Evolutionary conservation across 768 basidiomycete genomes (phyloP).

Genomic region (Leccinum rimulosum): DNA sequence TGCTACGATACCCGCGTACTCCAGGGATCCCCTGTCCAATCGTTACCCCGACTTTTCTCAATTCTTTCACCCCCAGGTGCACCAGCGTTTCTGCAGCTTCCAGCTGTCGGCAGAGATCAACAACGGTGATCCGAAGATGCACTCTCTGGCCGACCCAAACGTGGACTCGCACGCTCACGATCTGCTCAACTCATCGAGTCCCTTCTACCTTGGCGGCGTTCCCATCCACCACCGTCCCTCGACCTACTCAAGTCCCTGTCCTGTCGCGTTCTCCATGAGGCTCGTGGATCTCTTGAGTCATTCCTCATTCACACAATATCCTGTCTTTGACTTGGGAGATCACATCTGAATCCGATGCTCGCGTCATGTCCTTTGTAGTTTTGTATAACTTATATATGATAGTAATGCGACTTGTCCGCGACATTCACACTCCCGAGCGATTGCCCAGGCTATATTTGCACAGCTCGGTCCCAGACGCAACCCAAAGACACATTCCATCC

Average conservation of each 20-base stretch:
- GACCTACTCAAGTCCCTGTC: constrained; percentile 9
- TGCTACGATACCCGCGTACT: constrained; percentile 17
- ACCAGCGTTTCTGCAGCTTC: constrained; percentile 8
- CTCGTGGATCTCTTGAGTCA: constrained; percentile 14
- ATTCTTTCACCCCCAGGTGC: constrained; percentile 24
- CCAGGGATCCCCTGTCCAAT: constrained; percentile 31
- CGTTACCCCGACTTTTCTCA: constrained; percentile 35
- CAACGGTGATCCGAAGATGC: neutral
- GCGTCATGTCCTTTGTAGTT: constrained; percentile 2
- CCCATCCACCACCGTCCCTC: neutral
- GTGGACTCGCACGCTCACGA: neutral
- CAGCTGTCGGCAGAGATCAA: neutral
- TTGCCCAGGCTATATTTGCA: constrained; percentile 52
- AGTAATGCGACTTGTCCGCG: neutral
- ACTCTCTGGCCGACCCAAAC: neutral
- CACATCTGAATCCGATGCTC: neutral
- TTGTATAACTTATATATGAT: constrained; percentile 10
- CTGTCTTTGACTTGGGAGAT: neutral
- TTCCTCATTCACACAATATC: neutral
- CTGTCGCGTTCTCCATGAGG: constrained; percentile 21
- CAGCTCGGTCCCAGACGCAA: constrained; percentile 43
- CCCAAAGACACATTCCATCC: constrained; percentile 50
- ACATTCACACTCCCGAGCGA: constrained; percentile 9
- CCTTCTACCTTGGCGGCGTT: neutral
- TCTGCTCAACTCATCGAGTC: neutral